Base-by-base conservation (phyloP, 2,329 filamentous ascomycete genomes). In the Penicillium brasilianum region DNA sequence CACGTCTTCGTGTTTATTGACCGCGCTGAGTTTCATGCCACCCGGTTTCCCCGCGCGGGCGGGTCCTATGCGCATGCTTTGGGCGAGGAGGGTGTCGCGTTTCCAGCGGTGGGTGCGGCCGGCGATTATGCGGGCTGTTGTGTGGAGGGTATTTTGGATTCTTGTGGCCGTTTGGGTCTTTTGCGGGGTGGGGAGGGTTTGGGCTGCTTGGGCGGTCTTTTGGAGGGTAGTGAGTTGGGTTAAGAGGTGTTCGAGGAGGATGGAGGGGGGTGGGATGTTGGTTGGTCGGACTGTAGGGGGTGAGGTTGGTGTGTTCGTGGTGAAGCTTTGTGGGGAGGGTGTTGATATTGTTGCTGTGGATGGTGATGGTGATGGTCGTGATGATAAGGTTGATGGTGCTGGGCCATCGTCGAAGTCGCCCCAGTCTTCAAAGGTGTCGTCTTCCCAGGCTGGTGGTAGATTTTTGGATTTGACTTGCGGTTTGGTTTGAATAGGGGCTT, bases 71-170 rank as follows among this genome's bases (percentile, higher is more conserved):
- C 90, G 88, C 91, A 96, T 97, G 71, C 89, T 89, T 76, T 97
- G 92, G 1, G 91, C 87, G 13, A 98, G 82, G 63, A 92, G 88
- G 63, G 87, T 89, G 77, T 98, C 94, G 57, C 94, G 87, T 74
- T 96, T 94, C 94, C 94, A 98, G 59, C 94, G 89, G 55, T 90
- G 81, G 71, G 91, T 93, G 60, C 94, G 88, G 11, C 93, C 94
- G 1, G 91, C 90, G 59, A 97, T 88, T 53, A 97, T 85, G 48
- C 89, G 90, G n/a, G 87, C 91, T 25, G 90, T 88, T 11, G 92
- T 90, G 2, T 71, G 74, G 51, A 78, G 67, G 14, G 68, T 74
- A 51, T 58, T 71, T 46, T 68, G 58, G 18, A 80, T 72, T 14
- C 63, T 59, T 16, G 61, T 51, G 13, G 72, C 71, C 9, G 71